Conservation (phyloP, 495 filamentous ascomycete genomes). For the Aspergillus leporis region DNA sequence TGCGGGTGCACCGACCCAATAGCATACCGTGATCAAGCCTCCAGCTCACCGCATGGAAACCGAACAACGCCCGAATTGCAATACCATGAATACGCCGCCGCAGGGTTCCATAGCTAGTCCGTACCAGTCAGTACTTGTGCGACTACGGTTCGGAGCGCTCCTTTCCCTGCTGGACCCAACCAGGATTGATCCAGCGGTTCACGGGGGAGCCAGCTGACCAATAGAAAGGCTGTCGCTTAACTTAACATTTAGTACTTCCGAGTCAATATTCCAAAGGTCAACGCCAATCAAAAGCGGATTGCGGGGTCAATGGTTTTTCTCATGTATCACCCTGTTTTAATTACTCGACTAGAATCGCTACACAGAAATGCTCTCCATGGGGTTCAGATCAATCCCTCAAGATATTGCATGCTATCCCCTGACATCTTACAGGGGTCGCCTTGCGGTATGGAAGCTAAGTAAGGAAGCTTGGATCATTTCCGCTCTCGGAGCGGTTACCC, state of each 20-base stretch:
- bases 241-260: constrained; percentile 1
- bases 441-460: not conserved
- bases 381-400: not conserved
- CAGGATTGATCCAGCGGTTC: constrained; percentile 11
- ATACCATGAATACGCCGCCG: constrained; percentile 1
- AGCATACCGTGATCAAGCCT: not conserved
- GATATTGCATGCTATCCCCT: not conserved
- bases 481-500: not conserved
- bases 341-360: not conserved
- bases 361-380: not conserved
- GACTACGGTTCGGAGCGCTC: constrained; percentile 29
- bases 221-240: constrained; percentile 22
- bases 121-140: constrained; percentile 19
- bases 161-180: constrained; percentile 25
- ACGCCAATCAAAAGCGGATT: not conserved
- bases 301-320: constrained; percentile 11
- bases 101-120: not conserved
- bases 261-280: not conserved
- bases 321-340: no score
- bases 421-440: not conserved
- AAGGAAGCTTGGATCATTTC: not conserved
- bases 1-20: constrained; percentile 14
- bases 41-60: constrained; percentile 15
- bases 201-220: constrained; percentile 11
- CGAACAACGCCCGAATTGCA: constrained; percentile 18